A percentile compares a stretch with the other conserved stretches of the same genome.
phyloP scores from a whole-genome alignment of 495 filamentous ascomycete species.

The Penicillium canariense region DNA sequence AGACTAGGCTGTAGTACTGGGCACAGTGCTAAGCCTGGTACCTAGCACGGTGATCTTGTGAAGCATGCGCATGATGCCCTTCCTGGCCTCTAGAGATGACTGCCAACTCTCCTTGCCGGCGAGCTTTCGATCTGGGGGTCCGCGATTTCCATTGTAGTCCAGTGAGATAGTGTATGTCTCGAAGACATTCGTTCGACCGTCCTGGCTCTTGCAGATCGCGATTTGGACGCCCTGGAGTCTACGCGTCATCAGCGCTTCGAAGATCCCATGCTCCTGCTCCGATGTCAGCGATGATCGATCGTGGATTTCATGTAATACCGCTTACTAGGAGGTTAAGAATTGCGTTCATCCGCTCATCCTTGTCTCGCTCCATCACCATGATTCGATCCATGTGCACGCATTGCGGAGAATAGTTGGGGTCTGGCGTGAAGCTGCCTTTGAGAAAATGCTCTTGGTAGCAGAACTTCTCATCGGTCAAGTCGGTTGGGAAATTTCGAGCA shows the following conservation, averaged over 20 bases:
- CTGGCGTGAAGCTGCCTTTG: neutral
- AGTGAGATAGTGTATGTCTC: constrained; percentile 13
- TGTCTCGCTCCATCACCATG: constrained; percentile 8
- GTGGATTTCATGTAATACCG: neutral
- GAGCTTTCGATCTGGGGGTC: neutral
- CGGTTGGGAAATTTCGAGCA: constrained; percentile 27
- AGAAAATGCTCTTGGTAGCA: constrained; percentile 31
- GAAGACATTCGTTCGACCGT: neutral
- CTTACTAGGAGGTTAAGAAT: constrained; percentile 8
- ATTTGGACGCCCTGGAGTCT: constrained; percentile 1
- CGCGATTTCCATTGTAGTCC: neutral
- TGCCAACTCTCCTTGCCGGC: neutral
- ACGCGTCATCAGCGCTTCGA: neutral
- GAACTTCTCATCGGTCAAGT: constrained; percentile 16
- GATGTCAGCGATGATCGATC: neutral
- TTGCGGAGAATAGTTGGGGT: too few relatives aligned
- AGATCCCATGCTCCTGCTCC: constrained; percentile 2
- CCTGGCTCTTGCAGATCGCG: neutral
- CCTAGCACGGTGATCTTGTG: neutral
- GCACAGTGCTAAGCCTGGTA: neutral
- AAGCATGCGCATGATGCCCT: neutral
- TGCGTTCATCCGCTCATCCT: neutral
- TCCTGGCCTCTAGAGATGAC: neutral
- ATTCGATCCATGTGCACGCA: neutral
- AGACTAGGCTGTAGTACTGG: neutral